Evolutionary conservation across 192 early-diverging fungal genomes (phyloP).

Genomic region (Geranomyces michiganensis): DNA sequence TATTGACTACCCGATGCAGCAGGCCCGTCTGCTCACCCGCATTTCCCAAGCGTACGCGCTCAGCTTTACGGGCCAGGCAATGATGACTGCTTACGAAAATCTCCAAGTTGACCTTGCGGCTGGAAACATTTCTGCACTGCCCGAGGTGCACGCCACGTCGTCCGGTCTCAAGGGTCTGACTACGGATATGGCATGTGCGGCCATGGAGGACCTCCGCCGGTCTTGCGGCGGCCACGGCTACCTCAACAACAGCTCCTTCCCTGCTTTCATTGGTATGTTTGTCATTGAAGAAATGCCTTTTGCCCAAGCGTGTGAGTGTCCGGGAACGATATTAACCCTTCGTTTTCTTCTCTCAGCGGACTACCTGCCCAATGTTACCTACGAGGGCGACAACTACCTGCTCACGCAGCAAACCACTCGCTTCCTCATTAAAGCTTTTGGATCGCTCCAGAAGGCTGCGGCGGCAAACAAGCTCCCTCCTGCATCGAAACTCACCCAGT

Average conservation of each 20-base stretch:
- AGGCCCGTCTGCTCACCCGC: conserved; percentile 18
- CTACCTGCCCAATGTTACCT: conserved; percentile 25
- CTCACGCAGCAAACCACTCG: conserved; percentile 84
- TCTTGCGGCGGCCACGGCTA: conserved; percentile 27
- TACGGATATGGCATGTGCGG: conserved; percentile 19
- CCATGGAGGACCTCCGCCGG: conserved; percentile 25
- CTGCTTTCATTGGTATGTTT: conserved; percentile 5
- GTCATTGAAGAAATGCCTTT: too few species aligned
- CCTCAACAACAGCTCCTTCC: conserved; percentile 24
- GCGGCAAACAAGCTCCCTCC: conserved; percentile 34
- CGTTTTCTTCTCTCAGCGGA: background rate
- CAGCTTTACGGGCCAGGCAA: conserved; percentile 18
- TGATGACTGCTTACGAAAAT: conserved; percentile 22
- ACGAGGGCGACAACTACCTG: conserved; percentile 51
- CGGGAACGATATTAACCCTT: too few species aligned
- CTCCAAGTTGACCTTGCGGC: background rate
- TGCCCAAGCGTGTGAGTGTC: too few species aligned
- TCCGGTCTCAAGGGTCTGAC: conserved; percentile 25
- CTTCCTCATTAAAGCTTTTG: conserved; percentile 74
- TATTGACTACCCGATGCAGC: conserved; percentile 28
- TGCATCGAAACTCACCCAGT: conserved; percentile 58
- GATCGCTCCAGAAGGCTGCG: conserved; percentile 45
- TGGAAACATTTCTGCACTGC: conserved; percentile 16
- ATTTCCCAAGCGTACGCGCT: conserved; percentile 26
- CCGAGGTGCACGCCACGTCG: conserved; percentile 23